Conservation (phyloP, 805 yeast genomes). For the Brettanomyces naardenensis region DNA sequence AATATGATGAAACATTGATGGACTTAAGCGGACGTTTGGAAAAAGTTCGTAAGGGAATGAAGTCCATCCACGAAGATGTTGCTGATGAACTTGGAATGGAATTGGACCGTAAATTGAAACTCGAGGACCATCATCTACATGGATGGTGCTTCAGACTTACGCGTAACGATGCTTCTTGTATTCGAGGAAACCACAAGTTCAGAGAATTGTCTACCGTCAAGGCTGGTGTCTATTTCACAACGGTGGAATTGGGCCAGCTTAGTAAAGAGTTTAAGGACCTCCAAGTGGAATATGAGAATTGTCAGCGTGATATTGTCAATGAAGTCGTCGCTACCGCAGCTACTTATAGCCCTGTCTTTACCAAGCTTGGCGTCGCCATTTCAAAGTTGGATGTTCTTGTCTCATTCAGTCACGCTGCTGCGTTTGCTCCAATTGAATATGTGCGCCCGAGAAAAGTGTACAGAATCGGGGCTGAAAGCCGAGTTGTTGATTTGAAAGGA, state of each 20-base stretch:
- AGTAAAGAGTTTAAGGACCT: conserved; percentile 52
- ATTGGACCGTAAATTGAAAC: conserved; percentile 77
- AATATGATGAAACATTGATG: conserved; percentile 73
- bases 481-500: conserved; percentile 51
- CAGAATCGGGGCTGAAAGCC: conserved; percentile 34
- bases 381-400: conserved; percentile 78
- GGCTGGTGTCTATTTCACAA: conserved; percentile 92
- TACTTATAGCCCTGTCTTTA: conserved; percentile 75
- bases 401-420: conserved; percentile 77
- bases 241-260: conserved; percentile 50
- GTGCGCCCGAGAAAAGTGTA: conserved; percentile 60
- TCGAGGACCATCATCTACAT: conserved; percentile 79
- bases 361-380: conserved; percentile 53
- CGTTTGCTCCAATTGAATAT: conserved; percentile 78
- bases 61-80: conserved; percentile 50
- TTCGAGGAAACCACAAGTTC: conserved; percentile 57
- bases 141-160: conserved; percentile 96
- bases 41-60: conserved; percentile 44
- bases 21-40: conserved; percentile 53
- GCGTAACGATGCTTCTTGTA: conserved; percentile 75
- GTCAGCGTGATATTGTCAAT: conserved; percentile 70
- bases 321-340: conserved; percentile 77
- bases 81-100: conserved; percentile 77
- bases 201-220: conserved; percentile 84
- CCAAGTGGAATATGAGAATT: conserved; percentile 58